Evolutionary conservation across 805 yeast genomes (phyloP).

Genomic region (Scheffersomyces stipitis): DNA sequence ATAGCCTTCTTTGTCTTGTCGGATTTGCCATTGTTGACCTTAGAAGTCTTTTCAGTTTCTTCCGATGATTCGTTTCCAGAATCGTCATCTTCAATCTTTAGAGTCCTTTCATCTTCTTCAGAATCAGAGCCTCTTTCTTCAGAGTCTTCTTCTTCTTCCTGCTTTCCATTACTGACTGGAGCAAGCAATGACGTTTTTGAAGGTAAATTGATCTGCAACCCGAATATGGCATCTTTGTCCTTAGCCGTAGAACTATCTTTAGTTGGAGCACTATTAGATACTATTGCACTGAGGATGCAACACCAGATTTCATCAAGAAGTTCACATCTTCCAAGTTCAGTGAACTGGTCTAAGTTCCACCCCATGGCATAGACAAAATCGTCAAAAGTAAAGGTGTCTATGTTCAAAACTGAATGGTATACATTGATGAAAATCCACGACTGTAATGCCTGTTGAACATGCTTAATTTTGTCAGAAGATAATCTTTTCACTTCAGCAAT

Average conservation of each 20-base stretch:
- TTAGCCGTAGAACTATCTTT: constrained; percentile 33
- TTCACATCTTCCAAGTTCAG: constrained; percentile 45
- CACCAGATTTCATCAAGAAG: constrained; percentile 70
- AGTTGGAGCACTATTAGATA: constrained; percentile 37
- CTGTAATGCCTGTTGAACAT: constrained; percentile 54
- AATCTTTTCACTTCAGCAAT: constrained; percentile 12
- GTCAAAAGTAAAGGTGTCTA: constrained; percentile 81
- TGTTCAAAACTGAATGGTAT: constrained; percentile 58
- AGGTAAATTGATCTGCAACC: constrained; percentile 34
- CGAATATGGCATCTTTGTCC: constrained; percentile 30
- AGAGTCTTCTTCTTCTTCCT: constrained; percentile 25
- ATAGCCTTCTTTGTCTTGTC: constrained; percentile 1
- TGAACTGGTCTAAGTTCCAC: constrained; percentile 41
- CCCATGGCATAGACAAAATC: constrained; percentile 63
- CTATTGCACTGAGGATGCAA: constrained; percentile 56
- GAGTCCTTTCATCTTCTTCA: constrained; percentile 17
- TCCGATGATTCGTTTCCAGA: constrained; percentile 14
- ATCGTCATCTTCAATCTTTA: constrained; percentile 23
- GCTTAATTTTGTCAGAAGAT: constrained; percentile 7
- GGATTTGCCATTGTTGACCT: too few species aligned
- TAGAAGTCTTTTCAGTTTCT: constrained; percentile 17
- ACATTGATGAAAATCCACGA: constrained; percentile 75
- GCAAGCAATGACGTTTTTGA: constrained; percentile 21
- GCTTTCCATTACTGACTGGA: constrained; percentile 20
- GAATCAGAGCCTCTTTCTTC: constrained; percentile 21